These are phyloP conservation scores for Boeremia exigua DNA, from an alignment of 2,329 filamentous ascomycete species.

Conservation along the genomic window DNA sequence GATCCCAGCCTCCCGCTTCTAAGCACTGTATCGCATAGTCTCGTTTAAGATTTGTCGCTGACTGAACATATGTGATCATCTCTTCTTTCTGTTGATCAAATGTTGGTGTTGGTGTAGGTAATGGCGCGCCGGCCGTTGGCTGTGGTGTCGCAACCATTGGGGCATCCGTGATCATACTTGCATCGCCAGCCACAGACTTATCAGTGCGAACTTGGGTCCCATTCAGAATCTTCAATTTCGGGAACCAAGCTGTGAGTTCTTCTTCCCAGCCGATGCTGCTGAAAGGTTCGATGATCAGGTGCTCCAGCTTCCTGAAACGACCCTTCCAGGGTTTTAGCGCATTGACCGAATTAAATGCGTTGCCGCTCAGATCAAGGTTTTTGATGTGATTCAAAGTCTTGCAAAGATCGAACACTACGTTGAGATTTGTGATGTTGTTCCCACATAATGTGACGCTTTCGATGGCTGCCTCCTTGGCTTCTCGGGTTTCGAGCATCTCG, in stretches of 20 bases:
- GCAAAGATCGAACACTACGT: conserved; percentile 75
- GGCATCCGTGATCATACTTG: conserved; percentile 23
- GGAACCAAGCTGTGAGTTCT: conserved; percentile 82
- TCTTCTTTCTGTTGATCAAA: conserved; percentile 63
- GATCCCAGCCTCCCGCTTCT: conserved; percentile 78
- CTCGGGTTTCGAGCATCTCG: conserved; percentile 71
- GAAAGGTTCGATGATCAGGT: conserved; percentile 69
- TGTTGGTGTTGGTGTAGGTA: neutral
- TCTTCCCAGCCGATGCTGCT: conserved; percentile 61
- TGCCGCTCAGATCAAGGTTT: conserved; percentile 87
- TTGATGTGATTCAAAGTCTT: conserved; percentile 83
- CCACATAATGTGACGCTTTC: conserved; percentile 80
- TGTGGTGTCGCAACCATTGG: conserved; percentile 53
- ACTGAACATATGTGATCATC: conserved; percentile 72
- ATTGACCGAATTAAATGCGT: conserved; percentile 73
- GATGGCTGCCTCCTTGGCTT: conserved; percentile 78
- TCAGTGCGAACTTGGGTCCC: conserved; percentile 74
- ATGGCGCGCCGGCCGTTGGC: conserved; percentile 48
- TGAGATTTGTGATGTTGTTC: conserved; percentile 78
- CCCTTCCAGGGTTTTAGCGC: conserved; percentile 77
- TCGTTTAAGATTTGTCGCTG: conserved; percentile 79
- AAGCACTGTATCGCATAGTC: conserved; percentile 84
- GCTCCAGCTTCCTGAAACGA: conserved; percentile 79
- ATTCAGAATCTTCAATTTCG: conserved; percentile 78
- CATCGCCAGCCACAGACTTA: conserved; percentile 53